Percentiles rank a stretch among this genome's conserved stretches.
Evolutionary conservation across 257 asterid genomes (phyloP).

Genomic region (Petrea volubilis): DNA sequence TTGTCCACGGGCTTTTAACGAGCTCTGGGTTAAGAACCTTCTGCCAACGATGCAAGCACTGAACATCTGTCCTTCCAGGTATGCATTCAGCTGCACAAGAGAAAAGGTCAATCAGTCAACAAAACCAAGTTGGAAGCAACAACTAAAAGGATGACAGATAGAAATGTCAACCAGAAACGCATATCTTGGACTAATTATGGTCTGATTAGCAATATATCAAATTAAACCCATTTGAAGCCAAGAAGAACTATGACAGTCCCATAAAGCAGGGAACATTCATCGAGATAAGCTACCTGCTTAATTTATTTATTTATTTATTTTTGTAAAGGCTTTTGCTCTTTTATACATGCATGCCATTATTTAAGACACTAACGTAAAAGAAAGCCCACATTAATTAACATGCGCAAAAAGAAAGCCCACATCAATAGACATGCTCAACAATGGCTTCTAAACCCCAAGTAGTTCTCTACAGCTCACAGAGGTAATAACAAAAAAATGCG

Average conservation of each 20-base stretch:
- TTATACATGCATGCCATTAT: neutral
- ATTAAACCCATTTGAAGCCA: slow-evolving; percentile 11
- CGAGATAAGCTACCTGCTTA: slow-evolving; percentile 7
- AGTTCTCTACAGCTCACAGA: neutral
- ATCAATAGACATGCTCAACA: neutral
- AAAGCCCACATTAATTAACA: neutral
- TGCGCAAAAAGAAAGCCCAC: neutral
- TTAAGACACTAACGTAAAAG: neutral
- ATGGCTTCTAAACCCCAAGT: neutral
- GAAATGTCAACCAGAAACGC: neutral
- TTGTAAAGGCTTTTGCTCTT: neutral
- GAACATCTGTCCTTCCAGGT: slow-evolving; percentile 76
- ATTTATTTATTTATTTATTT: too few species aligned
- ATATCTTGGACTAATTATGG: slow-evolving; percentile 2
- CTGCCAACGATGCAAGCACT: slow-evolving; percentile 94
- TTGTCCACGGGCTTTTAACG: slow-evolving; percentile 82
- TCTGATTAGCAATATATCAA: neutral
- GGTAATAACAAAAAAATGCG: neutral
- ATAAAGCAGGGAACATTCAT: neutral
- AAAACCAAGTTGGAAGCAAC: slow-evolving; percentile 8
- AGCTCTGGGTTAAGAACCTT: slow-evolving; percentile 84
- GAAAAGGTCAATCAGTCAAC: slow-evolving; percentile 15
- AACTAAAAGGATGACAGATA: neutral
- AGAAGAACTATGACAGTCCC: neutral
- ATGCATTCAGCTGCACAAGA: slow-evolving; percentile 63